Evolutionary conservation across 768 basidiomycete species (phyloP).

Genomic region (Hygrocybe punicea): DNA sequence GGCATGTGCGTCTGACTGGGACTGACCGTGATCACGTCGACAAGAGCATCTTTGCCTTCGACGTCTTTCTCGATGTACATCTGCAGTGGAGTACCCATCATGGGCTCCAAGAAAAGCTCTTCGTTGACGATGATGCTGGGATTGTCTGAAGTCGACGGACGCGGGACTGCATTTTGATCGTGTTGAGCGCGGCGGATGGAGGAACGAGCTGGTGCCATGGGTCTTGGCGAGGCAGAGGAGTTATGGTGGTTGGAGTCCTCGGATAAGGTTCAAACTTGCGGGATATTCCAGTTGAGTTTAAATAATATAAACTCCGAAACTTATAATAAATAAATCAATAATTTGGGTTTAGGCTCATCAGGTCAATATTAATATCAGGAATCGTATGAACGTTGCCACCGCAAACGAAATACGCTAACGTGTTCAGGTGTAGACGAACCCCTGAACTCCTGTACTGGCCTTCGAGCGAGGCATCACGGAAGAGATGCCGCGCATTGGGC

Average conservation of each 20-base stretch:
- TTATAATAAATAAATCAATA: too few species aligned
- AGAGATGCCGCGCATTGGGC: too few species aligned
- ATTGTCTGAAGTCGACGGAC: conserved; percentile 25
- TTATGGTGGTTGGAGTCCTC: conserved; percentile 51
- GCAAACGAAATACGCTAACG: too few species aligned
- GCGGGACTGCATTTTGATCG: conserved; percentile 31
- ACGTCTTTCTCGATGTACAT: conserved; percentile 83
- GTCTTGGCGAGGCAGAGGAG: conserved; percentile 41
- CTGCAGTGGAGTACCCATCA: conserved; percentile 70
- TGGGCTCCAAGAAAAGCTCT: conserved; percentile 75
- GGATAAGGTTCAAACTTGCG: conserved; percentile 3
- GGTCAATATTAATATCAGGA: too few species aligned
- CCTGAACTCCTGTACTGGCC: too few species aligned
- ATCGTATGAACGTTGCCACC: too few species aligned
- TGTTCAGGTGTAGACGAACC: too few species aligned
- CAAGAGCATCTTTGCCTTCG: conserved; percentile 59
- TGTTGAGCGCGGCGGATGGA: conserved; percentile 49
- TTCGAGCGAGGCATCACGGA: too few species aligned
- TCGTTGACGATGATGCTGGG: conserved; percentile 37
- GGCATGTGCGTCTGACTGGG: not conserved
- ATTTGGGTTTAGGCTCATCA: too few species aligned
- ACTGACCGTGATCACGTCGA: conserved; percentile 65
- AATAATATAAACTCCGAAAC: not conserved
- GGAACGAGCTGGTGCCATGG: conserved; percentile 79
- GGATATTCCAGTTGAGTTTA: not conserved